phyloP scores from a whole-genome alignment of 345 rosid species.

The Pugionium dolabratum region DNA sequence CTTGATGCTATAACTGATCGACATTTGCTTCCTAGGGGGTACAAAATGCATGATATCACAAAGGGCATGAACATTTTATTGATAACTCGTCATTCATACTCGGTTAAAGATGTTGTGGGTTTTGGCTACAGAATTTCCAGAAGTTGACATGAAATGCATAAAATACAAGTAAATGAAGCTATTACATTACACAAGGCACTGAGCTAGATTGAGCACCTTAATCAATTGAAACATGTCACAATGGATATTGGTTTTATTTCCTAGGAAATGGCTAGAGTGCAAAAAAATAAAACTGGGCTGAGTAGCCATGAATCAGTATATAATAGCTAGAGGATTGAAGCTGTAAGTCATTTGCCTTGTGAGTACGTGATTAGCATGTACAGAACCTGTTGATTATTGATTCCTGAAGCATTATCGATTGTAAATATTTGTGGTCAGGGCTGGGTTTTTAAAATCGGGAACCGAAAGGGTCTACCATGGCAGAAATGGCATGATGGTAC shows the following conservation, averaged over 20 bases:
- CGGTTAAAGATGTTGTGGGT: too few species aligned
- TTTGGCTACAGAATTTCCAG: conserved; percentile 1
- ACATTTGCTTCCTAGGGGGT: conserved; percentile 16
- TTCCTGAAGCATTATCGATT: conserved; percentile 2
- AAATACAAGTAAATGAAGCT: conserved; percentile 3
- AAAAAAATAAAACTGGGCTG: background rate
- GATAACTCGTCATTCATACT: too few species aligned
- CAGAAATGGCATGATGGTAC: conserved; percentile 71
- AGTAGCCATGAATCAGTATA: background rate
- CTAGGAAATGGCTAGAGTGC: background rate
- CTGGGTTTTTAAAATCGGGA: conserved; percentile 90
- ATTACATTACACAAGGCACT: background rate
- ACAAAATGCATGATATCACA: background rate
- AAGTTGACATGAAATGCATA: background rate
- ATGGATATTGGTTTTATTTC: conserved; percentile 6
- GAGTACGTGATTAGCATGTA: conserved; percentile 8
- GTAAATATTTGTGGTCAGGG: conserved; percentile 47
- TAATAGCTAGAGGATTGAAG: conserved; percentile 9
- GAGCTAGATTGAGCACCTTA: background rate
- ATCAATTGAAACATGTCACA: background rate
- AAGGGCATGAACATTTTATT: too few species aligned
- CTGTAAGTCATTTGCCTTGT: conserved; percentile 13
- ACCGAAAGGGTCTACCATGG: conserved; percentile 80
- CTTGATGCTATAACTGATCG: conserved; percentile 4
- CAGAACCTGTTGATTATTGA: background rate